Evolutionary conservation across 495 filamentous ascomycete genomes (phyloP).

Genomic region (Darksidea phi): DNA sequence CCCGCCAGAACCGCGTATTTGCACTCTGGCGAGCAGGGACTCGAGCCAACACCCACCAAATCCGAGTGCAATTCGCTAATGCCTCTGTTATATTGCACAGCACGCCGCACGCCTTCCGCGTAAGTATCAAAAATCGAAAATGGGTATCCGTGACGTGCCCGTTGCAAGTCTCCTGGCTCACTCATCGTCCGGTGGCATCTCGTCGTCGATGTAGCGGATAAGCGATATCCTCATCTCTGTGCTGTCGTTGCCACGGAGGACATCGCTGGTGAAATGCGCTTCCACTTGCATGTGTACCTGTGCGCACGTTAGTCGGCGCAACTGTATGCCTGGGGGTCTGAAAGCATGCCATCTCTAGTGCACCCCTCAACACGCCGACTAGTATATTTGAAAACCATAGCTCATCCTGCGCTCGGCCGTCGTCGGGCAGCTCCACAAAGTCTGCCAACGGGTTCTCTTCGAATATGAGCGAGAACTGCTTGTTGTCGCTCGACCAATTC

Average conservation of each 20-base stretch:
- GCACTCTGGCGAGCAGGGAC: slow-evolving; percentile 2
- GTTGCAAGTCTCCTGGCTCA: slow-evolving; percentile 39
- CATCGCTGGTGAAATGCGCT: slow-evolving; percentile 93
- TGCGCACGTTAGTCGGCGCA: background rate
- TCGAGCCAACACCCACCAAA: background rate
- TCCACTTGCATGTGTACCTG: slow-evolving; percentile 98
- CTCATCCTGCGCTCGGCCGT: slow-evolving; percentile 92
- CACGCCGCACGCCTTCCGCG: background rate
- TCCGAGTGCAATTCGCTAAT: background rate
- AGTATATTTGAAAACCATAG: slow-evolving; percentile 98
- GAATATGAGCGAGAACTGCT: slow-evolving; percentile 92
- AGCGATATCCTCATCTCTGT: slow-evolving; percentile 96
- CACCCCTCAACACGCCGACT: slow-evolving; percentile 85
- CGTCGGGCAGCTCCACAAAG: slow-evolving; percentile 95
- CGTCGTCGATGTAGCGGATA: slow-evolving; percentile 94
- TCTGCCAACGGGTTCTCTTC: slow-evolving; percentile 97
- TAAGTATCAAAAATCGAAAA: background rate
- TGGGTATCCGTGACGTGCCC: background rate
- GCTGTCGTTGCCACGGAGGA: slow-evolving; percentile 87
- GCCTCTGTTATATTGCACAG: too few species aligned
- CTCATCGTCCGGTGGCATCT: slow-evolving; percentile 94
- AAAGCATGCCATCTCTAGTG: slow-evolving; percentile 83
- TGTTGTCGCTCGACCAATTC: slow-evolving; percentile 94
- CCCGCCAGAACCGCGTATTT: slow-evolving; percentile 4
- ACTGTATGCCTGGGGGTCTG: background rate